Evolutionary conservation across 2,329 filamentous ascomycete genomes (phyloP).

Genomic region (Alternaria metachromatica): DNA sequence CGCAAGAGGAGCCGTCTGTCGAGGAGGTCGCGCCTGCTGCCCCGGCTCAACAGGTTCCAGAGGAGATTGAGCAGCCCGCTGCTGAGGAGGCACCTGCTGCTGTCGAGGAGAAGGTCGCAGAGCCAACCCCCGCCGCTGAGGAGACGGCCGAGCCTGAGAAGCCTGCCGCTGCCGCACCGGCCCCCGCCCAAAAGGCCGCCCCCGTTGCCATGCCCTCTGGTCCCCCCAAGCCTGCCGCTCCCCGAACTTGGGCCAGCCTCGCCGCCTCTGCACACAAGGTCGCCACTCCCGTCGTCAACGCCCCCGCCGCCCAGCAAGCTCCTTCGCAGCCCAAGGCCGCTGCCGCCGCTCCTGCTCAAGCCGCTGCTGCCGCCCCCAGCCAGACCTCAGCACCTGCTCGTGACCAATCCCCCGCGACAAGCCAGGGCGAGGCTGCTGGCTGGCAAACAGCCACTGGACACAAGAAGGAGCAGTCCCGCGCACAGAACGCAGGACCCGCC

Average conservation of each 20-base stretch:
- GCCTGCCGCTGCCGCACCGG: constrained; percentile 68
- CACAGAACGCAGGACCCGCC: constrained; percentile 67
- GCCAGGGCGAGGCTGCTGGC: constrained; percentile 67
- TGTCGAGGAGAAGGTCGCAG: constrained; percentile 46
- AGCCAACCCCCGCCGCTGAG: constrained; percentile 40
- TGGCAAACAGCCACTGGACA: constrained; percentile 88
- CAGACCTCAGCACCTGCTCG: constrained; percentile 44
- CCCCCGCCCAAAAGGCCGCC: constrained; percentile 65
- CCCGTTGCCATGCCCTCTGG: constrained; percentile 64
- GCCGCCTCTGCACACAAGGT: constrained; percentile 59
- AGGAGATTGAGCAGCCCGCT: constrained; percentile 43
- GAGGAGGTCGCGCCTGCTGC: constrained; percentile 40
- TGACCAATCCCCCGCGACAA: constrained; percentile 45
- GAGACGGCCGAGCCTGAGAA: constrained; percentile 58
- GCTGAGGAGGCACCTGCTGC: constrained; percentile 51
- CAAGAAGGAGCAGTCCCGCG: constrained; percentile 82
- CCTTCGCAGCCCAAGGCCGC: constrained; percentile 42
- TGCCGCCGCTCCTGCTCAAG: constrained; percentile 43
- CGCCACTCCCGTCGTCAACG: constrained; percentile 51
- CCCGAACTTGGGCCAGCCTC: constrained; percentile 76
- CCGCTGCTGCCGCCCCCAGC: constrained; percentile 32
- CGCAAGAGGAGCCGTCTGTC: constrained; percentile 41
- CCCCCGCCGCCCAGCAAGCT: constrained; percentile 40
- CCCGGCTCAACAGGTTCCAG: constrained; percentile 47
- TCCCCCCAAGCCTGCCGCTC: constrained; percentile 63